Base-by-base conservation (phyloP, 2,329 filamentous ascomycete species). In the Ophiostoma quercus region DNA sequence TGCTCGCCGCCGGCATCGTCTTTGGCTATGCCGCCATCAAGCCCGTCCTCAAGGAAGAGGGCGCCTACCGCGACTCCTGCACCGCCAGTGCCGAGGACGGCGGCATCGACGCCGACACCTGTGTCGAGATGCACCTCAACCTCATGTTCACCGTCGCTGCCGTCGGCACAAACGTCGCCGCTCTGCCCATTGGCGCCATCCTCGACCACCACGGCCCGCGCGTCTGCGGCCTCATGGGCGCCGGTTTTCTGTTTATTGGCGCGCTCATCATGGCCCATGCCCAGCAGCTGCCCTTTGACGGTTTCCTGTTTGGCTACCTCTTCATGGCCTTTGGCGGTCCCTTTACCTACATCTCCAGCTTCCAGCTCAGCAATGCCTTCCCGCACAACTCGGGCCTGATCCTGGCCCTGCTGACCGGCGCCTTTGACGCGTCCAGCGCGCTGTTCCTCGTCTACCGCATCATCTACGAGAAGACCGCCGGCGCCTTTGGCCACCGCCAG, bases 141-240 rank as follows among this genome's bases (percentile, higher is more conserved):
- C 82, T 97, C 74, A 96, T 96, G 91, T 97, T 97, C 82, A 96
- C 92, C 6, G 85, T 93, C 57, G 93, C 93, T 14, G 93, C 92
- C 16, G 92, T 96, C 11, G 90, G 87, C 7, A 96, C 93, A 54
- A 97, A 97, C 75, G 90, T 96, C 14, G 92, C 88, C 57, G 93
- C 94, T 14, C 83, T 97, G 7, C 92, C 93, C 1, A 88, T 96
- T 12, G 94, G 94, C 65, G 91, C 92, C 2, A 90, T 96, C 63
- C 85, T 97, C 29, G 94, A 97, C 79, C 84, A 88, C 72, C 94
- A 87, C 76, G 94, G 94, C 1, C 94, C 94, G 16, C 86, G 90
- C 69, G 84, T 92, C 4, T 91, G 90, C 75, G 90, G 91, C 3
- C 82, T 93, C 29, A 84, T 90, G 70, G 92, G 90, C 67, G 88